A percentile compares a stretch with the other conserved stretches of the same genome.
Evolutionary conservation across 164 flowering plant species (phyloP).

Genomic region (Berberis thunbergii): DNA sequence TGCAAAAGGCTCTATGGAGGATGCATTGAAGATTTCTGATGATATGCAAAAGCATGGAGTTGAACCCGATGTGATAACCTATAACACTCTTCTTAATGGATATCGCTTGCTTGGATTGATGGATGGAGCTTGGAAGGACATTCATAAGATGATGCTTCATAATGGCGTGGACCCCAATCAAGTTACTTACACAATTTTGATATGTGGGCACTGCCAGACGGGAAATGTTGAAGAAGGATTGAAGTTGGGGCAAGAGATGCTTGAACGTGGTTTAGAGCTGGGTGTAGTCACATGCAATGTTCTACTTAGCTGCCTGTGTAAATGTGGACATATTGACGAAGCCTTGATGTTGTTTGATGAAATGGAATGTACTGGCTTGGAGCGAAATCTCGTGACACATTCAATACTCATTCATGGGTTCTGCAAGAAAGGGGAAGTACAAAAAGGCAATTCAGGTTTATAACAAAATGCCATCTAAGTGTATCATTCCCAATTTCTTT

Average conservation of each 20-base stretch:
- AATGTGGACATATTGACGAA: slow-evolving; percentile 34
- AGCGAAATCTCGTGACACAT: slow-evolving; percentile 44
- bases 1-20: slow-evolving; percentile 52
- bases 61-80: slow-evolving; percentile 57
- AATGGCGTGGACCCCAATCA: slow-evolving; percentile 38
- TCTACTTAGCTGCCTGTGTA: slow-evolving; percentile 53
- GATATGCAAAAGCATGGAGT: slow-evolving; percentile 61
- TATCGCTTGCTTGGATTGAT: slow-evolving; percentile 39
- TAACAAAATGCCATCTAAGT: slow-evolving; percentile 35
- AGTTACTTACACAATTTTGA: slow-evolving; percentile 40
- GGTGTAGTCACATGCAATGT: slow-evolving; percentile 34
- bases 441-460: slow-evolving; percentile 36
- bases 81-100: slow-evolving; percentile 54
- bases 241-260: slow-evolving; percentile 41
- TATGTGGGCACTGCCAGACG: slow-evolving; percentile 44
- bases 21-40: slow-evolving; percentile 40
- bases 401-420: slow-evolving; percentile 61
- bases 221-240: slow-evolving; percentile 47
- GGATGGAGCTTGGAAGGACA: slow-evolving; percentile 30
- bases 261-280: slow-evolving; percentile 35
- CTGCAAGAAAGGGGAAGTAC: slow-evolving; percentile 52
- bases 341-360: slow-evolving; percentile 45
- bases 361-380: slow-evolving; percentile 35
- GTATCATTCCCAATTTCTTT: slow-evolving; percentile 35
- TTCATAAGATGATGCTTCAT: slow-evolving; percentile 26